Evolutionary conservation across 805 yeast genomes (phyloP).

Genomic region (Isabelozyma pseudorhagii): DNA sequence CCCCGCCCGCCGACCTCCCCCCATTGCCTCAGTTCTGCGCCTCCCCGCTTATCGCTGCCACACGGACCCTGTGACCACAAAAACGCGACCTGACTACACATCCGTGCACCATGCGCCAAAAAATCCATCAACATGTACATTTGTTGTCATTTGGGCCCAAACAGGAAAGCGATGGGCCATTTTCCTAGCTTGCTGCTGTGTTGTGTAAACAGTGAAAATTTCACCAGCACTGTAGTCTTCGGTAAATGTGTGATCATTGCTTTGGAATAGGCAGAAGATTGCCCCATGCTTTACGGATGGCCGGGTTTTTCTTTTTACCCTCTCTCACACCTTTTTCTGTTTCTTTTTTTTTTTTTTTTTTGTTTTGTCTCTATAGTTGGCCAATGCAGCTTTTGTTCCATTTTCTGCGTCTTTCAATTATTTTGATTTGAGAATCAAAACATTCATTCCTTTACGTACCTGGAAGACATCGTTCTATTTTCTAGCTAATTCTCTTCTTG

Average conservation of each 20-base stretch:
- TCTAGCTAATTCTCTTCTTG: not conserved
- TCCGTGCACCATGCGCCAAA: not conserved
- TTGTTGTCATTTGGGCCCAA: not conserved
- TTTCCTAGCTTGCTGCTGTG: not conserved
- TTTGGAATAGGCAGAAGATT: not conserved
- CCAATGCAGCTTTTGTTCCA: not conserved
- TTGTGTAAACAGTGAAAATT: not conserved
- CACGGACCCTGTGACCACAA: not conserved
- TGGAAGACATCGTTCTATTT: not conserved
- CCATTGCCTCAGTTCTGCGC: not conserved
- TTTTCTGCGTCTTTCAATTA: not conserved
- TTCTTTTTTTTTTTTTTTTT: too few species aligned
- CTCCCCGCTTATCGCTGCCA: not conserved
- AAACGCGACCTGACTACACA: not conserved
- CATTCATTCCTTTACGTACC: not conserved
- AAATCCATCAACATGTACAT: not conserved
- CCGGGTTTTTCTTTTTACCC: not conserved
- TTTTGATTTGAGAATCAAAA: not conserved
- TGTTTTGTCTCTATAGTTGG: not conserved
- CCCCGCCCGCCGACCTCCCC: too few species aligned
- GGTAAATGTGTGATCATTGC: not conserved
- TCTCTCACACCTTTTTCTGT: too few species aligned
- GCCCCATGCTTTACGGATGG: not conserved
- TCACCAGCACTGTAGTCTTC: not conserved
- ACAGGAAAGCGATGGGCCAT: not conserved